These are phyloP conservation scores for Ampelomyces quisqualis DNA, from an alignment of 2,329 filamentous ascomycete species.

Conservation along the genomic window DNA sequence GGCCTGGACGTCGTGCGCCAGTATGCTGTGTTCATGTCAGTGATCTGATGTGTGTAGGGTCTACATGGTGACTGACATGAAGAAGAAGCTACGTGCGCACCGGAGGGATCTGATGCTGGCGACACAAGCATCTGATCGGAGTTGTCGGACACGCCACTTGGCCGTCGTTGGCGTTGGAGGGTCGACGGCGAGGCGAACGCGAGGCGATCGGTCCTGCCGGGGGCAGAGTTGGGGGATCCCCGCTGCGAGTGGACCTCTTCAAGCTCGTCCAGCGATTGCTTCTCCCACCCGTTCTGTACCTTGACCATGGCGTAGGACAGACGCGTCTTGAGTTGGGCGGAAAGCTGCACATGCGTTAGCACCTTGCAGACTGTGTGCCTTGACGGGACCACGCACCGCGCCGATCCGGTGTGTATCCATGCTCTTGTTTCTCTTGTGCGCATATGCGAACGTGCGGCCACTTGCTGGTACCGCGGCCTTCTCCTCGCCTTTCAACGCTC, in stretches of 20 bases:
- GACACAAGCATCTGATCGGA: constrained; percentile 41
- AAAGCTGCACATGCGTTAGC: constrained; percentile 57
- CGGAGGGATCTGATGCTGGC: constrained; percentile 31
- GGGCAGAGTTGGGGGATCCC: constrained; percentile 63
- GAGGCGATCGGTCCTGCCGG: constrained; percentile 45
- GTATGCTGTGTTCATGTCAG: constrained; percentile 21
- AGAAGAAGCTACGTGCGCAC: constrained; percentile 26
- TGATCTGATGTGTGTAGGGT: background rate
- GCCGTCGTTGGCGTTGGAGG: constrained; percentile 32
- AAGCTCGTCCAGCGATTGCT: constrained; percentile 73
- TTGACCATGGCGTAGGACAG: constrained; percentile 94
- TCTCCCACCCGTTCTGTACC: constrained; percentile 83
- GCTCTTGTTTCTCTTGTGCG: constrained; percentile 72
- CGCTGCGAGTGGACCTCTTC: constrained; percentile 71
- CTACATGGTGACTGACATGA: constrained; percentile 19
- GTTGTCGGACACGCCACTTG: constrained; percentile 40
- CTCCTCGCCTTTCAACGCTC: constrained; percentile 58
- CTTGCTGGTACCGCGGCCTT: constrained; percentile 19
- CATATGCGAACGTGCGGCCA: constrained; percentile 18
- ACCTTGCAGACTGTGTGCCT: constrained; percentile 10
- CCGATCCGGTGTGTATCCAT: constrained; percentile 69
- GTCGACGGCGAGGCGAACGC: constrained; percentile 35
- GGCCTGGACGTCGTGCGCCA: constrained; percentile 32
- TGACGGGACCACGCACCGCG: constrained; percentile 60
- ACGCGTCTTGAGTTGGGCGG: constrained; percentile 76